These are phyloP conservation scores for Sparassis latifolia DNA, from an alignment of 1,284 basidiomycete species.

Conservation along the genomic window DNA sequence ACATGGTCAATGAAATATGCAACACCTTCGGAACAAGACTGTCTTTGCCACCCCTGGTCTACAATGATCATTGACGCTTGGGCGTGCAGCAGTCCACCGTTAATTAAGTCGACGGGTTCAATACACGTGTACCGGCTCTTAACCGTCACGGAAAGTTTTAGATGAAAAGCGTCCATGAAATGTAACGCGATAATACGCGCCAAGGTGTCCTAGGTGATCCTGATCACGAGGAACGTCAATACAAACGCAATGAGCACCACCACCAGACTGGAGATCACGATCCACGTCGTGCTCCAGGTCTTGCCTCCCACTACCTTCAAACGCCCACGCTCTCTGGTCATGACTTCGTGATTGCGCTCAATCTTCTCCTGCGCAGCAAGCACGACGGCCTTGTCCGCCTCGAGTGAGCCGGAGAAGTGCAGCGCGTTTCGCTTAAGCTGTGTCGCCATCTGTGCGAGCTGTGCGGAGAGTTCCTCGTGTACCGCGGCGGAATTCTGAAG, in stretches of 20 bases:
- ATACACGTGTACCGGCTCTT: no score
- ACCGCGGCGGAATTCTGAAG: constrained; percentile 52
- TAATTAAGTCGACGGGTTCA: no score
- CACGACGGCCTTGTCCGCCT: constrained; percentile 58
- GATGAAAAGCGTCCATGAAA: no score
- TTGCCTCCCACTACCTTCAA: constrained; percentile 60
- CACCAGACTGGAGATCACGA: constrained; percentile 54
- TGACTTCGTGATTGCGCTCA: constrained; percentile 64
- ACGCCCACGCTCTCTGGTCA: constrained; percentile 59
- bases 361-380: constrained; percentile 58
- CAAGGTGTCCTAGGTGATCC: constrained; percentile 16
- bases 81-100: no score
- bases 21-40: no score
- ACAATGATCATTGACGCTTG: no score
- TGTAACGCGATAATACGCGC: no score
- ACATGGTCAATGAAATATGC: no score
- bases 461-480: constrained; percentile 67
- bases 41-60: no score
- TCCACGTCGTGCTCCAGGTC: constrained; percentile 67
- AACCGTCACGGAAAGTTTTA: no score
- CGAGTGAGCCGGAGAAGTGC: constrained; percentile 61
- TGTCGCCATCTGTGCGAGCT: constrained; percentile 71
- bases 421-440: constrained; percentile 71
- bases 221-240: constrained; percentile 67
- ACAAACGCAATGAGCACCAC: constrained; percentile 60